These are phyloP conservation scores for Madurella fahalii DNA, from an alignment of 2,329 filamentous ascomycete genomes.

Conservation along the genomic window DNA sequence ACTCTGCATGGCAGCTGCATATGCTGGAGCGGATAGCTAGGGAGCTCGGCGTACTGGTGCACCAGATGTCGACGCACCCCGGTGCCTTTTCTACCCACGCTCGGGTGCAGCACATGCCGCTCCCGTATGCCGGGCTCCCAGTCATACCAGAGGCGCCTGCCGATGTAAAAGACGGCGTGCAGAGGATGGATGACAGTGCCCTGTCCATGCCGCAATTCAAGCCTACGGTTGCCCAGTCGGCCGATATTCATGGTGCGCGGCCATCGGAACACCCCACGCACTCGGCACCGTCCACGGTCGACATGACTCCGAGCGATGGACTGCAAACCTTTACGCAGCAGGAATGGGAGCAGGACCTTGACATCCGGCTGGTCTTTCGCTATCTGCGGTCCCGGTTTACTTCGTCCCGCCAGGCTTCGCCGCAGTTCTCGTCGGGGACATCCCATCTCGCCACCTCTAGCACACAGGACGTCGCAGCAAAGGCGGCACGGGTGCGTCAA, in stretches of 20 bases:
- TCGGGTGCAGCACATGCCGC: constrained; percentile 57
- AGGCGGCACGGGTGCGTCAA: constrained; percentile 79
- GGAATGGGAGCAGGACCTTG: constrained; percentile 91
- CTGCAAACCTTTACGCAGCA: constrained; percentile 55
- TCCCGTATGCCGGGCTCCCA: constrained; percentile 76
- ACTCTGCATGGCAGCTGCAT: constrained; percentile 66
- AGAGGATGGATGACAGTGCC: constrained; percentile 23
- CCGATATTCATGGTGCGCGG: constrained; percentile 34
- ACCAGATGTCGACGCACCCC: constrained; percentile 75
- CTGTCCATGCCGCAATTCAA: constrained; percentile 45
- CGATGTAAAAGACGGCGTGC: constrained; percentile 31
- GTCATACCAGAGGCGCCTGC: constrained; percentile 52
- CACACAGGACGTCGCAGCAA: constrained; percentile 64
- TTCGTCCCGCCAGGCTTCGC: constrained; percentile 45
- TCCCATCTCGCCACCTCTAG: constrained; percentile 46
- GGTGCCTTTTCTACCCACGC: constrained; percentile 84
- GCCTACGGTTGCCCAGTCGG: constrained; percentile 44
- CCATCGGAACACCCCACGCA: constrained; percentile 14
- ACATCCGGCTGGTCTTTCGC: constrained; percentile 86
- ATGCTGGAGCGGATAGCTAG: constrained; percentile 80
- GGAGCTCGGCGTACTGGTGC: constrained; percentile 79
- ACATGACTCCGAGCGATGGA: constrained; percentile 7
- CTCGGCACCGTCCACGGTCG: constrained; percentile 10
- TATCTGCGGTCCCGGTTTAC: constrained; percentile 77
- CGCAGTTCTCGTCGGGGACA: constrained; percentile 41